Conservation (phyloP, 306 rosid genomes). For the Aeschynomene evenia region DNA sequence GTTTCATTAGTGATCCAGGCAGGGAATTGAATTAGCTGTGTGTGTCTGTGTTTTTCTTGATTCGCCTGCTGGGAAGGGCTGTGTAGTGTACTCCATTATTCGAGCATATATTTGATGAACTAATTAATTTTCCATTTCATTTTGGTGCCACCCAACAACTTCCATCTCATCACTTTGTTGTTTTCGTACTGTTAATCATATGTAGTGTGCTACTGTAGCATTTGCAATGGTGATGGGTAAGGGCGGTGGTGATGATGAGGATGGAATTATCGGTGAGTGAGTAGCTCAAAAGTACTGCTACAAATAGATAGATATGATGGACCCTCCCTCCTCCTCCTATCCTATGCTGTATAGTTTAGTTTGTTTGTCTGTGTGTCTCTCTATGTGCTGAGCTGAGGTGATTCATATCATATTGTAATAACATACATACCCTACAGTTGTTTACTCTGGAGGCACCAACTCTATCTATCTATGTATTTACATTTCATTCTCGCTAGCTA, state of each 20-base stretch:
- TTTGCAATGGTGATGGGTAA: neutral
- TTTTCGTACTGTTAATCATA: neutral
- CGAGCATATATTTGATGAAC: slow-evolving; percentile 35
- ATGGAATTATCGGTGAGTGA: too few relatives aligned
- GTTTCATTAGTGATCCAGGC: slow-evolving; percentile 45
- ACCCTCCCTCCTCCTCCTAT: too few relatives aligned
- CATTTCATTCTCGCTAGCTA: slow-evolving; percentile 36
- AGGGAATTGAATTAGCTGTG: too few relatives aligned
- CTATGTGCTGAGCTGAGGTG: slow-evolving; percentile 18
- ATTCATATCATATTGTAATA: slow-evolving; percentile 15
- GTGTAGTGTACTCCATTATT: slow-evolving; percentile 31
- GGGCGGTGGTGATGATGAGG: neutral
- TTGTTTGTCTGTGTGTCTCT: slow-evolving; percentile 33
- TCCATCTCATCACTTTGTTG: neutral
- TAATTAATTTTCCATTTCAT: slow-evolving; percentile 30
- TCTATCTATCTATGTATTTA: too few relatives aligned
- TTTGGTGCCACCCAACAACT: too few relatives aligned
- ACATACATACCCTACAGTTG: too few relatives aligned
- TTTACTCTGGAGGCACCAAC: slow-evolving; percentile 10
- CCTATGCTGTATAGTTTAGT: too few relatives aligned
- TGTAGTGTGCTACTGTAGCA: neutral
- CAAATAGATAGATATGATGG: slow-evolving; percentile 23
- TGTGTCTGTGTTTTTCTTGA: slow-evolving; percentile 13
- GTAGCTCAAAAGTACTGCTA: neutral
- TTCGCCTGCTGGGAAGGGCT: slow-evolving; percentile 3